A percentile compares a stretch with the other conserved stretches of the same genome.
These are phyloP conservation scores for Metschnikowia lachancei DNA, from an alignment of 805 yeast genomes.

Conservation along the genomic window DNA sequence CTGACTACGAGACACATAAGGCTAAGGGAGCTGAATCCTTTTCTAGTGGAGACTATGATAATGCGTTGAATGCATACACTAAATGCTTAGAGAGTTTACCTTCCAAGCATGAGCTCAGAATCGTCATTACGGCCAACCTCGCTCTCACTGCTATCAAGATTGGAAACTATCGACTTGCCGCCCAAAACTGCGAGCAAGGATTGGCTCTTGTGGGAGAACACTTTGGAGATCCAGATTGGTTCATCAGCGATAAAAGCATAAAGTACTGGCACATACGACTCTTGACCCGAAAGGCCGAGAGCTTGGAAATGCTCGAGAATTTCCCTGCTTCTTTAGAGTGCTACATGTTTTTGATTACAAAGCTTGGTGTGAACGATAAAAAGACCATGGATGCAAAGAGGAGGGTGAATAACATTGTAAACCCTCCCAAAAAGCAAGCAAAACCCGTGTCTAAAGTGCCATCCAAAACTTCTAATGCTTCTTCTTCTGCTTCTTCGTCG, in stretches of 20 bases:
- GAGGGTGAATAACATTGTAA: conserved; percentile 65
- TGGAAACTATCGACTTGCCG: conserved; percentile 64
- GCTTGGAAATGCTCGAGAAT: conserved; percentile 74
- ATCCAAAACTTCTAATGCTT: no score
- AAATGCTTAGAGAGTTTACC: conserved; percentile 55
- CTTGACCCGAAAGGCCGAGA: conserved; percentile 71
- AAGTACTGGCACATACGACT: conserved; percentile 75
- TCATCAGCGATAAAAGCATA: conserved; percentile 49
- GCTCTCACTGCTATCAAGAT: conserved; percentile 60
- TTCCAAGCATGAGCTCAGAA: conserved; percentile 55
- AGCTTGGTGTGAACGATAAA: conserved; percentile 60
- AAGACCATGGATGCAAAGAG: conserved; percentile 75
- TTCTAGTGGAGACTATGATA: conserved; percentile 76
- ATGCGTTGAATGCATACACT: conserved; percentile 61
- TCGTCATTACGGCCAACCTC: conserved; percentile 73
- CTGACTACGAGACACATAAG: conserved; percentile 48
- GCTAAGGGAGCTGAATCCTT: conserved; percentile 60
- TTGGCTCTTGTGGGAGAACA: conserved; percentile 32
- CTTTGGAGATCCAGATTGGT: conserved; percentile 29
- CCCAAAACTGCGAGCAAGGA: conserved; percentile 48
- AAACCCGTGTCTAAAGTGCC: conserved; percentile 10
- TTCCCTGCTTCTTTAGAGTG: conserved; percentile 58
- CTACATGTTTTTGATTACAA: conserved; percentile 61
- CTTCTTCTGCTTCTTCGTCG: neutral
- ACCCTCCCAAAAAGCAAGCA: conserved; percentile 43